phyloP scores from a whole-genome alignment of 768 basidiomycete genomes.

The Pisolithus sp. region DNA sequence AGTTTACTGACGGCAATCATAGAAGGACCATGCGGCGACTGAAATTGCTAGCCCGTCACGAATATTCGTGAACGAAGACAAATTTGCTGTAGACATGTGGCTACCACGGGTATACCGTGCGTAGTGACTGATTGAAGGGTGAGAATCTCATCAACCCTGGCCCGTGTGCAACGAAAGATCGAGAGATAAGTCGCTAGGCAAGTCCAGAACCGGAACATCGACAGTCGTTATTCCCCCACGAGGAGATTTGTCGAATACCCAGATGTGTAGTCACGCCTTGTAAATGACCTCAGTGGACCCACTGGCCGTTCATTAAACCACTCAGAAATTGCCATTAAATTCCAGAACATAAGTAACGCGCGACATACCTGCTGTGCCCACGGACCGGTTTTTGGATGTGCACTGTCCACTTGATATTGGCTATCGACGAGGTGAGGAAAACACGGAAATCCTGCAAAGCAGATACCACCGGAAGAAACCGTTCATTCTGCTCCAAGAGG shows the following conservation, averaged over 20 bases:
- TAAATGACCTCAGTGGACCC: conserved; percentile 25
- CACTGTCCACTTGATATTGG: conserved; percentile 6
- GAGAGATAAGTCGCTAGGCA: conserved; percentile 9
- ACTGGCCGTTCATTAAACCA: conserved; percentile 17
- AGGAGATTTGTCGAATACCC: conserved; percentile 19
- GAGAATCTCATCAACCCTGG: conserved; percentile 26
- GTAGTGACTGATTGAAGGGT: conserved; percentile 29
- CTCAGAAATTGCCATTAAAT: conserved; percentile 10
- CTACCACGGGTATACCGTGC: conserved; percentile 29
- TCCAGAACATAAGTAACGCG: too few relatives aligned
- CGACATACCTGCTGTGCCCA: too few relatives aligned
- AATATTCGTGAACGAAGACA: conserved; percentile 24
- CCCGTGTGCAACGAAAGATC: background rate
- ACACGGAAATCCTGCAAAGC: conserved; percentile 11
- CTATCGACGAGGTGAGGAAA: conserved; percentile 5
- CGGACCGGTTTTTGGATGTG: conserved; percentile 6
- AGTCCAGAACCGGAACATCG: conserved; percentile 14
- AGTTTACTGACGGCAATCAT: conserved; percentile 13
- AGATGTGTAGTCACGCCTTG: conserved; percentile 19
- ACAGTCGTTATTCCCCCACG: conserved; percentile 6
- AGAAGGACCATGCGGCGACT: conserved; percentile 19
- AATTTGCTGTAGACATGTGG: conserved; percentile 26
- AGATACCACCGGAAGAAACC: conserved; percentile 16
- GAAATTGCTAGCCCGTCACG: conserved; percentile 17
- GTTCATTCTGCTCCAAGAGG: background rate